phyloP scores from a whole-genome alignment of 2,329 filamentous ascomycete genomes.

The Coniochaeta pulveracea region DNA sequence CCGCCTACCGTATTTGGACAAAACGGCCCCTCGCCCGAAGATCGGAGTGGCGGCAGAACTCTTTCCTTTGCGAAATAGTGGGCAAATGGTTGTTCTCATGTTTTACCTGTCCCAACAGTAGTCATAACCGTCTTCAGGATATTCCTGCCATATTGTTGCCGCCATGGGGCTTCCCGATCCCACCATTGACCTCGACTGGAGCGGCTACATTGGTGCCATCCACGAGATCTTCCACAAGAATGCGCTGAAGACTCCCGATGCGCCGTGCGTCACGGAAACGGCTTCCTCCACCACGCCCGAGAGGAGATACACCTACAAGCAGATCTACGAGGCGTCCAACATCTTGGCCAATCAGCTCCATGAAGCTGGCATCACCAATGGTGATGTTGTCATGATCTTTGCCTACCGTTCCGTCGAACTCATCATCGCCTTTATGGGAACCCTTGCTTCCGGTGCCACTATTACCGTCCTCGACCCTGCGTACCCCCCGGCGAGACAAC shows the following conservation, averaged over 20 bases:
- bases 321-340: conserved; percentile 80
- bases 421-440: conserved; percentile 66
- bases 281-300: conserved; percentile 30
- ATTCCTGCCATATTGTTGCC: too few species aligned
- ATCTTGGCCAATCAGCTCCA: conserved; percentile 69
- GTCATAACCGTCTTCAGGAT: too few species aligned
- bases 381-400: conserved; percentile 90
- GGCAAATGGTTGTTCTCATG: too few species aligned
- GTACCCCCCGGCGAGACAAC: conserved; percentile 72
- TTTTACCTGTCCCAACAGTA: too few species aligned
- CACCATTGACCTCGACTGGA: conserved; percentile 56
- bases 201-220: conserved; percentile 45
- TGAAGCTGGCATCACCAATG: conserved; percentile 58
- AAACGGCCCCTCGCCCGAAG: too few species aligned
- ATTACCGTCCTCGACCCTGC: conserved; percentile 65
- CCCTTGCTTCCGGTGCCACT: conserved; percentile 47
- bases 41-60: too few species aligned
- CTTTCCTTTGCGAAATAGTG: too few species aligned
- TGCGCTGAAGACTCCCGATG: conserved; percentile 56
- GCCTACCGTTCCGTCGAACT: conserved; percentile 67
- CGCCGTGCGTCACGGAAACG: conserved; percentile 38
- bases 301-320: conserved; percentile 67
- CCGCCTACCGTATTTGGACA: too few species aligned
- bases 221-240: conserved; percentile 59
- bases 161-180: conserved; percentile 60